phyloP scores from a whole-genome alignment of 495 filamentous ascomycete genomes.

The Penicillium verhagenii region DNA sequence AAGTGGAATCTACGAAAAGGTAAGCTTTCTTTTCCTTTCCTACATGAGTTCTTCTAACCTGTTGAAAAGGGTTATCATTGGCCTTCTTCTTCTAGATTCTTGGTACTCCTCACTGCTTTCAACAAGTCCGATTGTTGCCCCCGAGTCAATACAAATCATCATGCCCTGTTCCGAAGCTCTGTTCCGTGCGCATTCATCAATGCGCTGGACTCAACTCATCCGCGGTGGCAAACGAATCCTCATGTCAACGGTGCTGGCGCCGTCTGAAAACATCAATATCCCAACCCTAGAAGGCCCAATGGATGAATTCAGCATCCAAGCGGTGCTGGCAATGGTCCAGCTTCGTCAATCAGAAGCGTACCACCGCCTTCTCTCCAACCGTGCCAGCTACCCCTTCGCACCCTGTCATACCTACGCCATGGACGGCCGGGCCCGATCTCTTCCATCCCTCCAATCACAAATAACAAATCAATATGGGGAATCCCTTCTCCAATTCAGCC shows the following conservation, averaged over 20 bases:
- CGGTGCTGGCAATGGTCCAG: constrained; percentile 41
- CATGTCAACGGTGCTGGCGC: constrained; percentile 39
- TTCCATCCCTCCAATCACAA: constrained; percentile 41
- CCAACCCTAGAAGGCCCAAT: constrained; percentile 34
- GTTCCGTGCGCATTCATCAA: constrained; percentile 44
- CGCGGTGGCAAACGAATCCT: constrained; percentile 37
- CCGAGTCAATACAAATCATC: constrained; percentile 49
- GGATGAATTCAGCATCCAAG: constrained; percentile 41
- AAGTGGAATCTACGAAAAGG: constrained; percentile 52
- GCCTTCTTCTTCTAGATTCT: constrained; percentile 48
- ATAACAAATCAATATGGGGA: constrained; percentile 40
- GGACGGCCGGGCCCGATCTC: constrained; percentile 42
- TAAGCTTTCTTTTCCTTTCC: constrained; percentile 14
- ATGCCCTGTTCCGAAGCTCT: constrained; percentile 48
- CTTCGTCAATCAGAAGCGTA: constrained; percentile 46
- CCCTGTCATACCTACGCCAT: constrained; percentile 47
- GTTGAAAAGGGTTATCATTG: constrained; percentile 40
- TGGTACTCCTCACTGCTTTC: constrained; percentile 52
- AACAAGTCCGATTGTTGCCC: constrained; percentile 46
- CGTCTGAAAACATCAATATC: constrained; percentile 38
- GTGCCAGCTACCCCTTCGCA: constrained; percentile 41
- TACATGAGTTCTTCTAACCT: background rate
- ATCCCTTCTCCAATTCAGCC: constrained; percentile 40
- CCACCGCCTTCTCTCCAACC: constrained; percentile 45
- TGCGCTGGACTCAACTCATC: constrained; percentile 48